A percentile compares a stretch with the other conserved stretches of the same genome.
Evolutionary conservation across 1,284 basidiomycete genomes (phyloP).

Genomic region (Somion occarium): DNA sequence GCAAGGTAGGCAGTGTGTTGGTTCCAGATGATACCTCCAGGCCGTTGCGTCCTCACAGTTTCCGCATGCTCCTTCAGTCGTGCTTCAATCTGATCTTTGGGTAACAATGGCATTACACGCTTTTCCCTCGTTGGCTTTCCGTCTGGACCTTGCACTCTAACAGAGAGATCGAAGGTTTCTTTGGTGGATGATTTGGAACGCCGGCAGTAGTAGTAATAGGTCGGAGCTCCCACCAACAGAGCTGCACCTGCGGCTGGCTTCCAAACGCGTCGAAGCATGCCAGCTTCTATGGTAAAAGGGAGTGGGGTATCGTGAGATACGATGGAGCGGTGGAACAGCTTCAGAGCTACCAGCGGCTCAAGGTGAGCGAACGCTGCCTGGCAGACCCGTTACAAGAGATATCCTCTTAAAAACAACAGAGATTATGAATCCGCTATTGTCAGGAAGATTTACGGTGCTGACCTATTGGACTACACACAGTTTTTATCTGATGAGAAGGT

Average conservation of each 20-base stretch:
- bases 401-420: too few relatives aligned
- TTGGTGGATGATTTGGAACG: constrained; percentile 23
- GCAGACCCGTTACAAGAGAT: too few relatives aligned
- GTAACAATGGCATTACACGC: constrained; percentile 51
- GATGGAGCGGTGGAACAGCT: too few relatives aligned
- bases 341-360: too few relatives aligned
- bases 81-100: constrained; percentile 51
- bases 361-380: too few relatives aligned
- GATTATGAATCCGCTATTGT: too few relatives aligned
- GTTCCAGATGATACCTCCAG: constrained; percentile 57
- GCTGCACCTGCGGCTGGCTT: constrained; percentile 51
- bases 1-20: constrained; percentile 76
- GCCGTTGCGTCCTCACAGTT: constrained; percentile 39
- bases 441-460: too few relatives aligned
- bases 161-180: constrained; percentile 50
- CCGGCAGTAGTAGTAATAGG: constrained; percentile 44
- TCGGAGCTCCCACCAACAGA: constrained; percentile 42
- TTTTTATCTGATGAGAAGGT: too few relatives aligned
- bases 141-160: constrained; percentile 51
- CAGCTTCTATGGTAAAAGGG: neutral
- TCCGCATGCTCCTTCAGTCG: constrained; percentile 56
- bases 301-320: neutral
- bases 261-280: constrained; percentile 63
- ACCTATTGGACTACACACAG: too few relatives aligned
- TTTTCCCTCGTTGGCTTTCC: constrained; percentile 53